These are phyloP conservation scores for Verticillium dahliae DNA, from an alignment of 2,329 filamentous ascomycete species.

Conservation along the genomic window DNA sequence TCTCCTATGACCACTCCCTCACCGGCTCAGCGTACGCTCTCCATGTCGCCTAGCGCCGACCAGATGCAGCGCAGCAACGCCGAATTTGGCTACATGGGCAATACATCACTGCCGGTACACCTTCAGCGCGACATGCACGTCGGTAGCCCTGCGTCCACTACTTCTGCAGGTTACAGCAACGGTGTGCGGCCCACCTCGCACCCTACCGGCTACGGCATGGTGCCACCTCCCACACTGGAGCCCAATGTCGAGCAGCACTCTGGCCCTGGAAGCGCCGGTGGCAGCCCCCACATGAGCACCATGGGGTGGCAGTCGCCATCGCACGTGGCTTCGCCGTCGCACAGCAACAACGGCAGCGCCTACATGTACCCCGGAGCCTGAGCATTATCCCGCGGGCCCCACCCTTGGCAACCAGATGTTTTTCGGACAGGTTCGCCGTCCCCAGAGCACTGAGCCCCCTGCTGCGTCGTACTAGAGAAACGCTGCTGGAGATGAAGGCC, in stretches of 20 bases:
- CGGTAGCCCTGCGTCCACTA: conserved; percentile 63
- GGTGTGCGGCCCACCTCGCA: conserved; percentile 73
- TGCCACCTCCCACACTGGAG: conserved; percentile 74
- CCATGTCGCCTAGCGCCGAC: conserved; percentile 70
- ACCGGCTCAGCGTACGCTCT: conserved; percentile 70
- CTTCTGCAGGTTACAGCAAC: conserved; percentile 51
- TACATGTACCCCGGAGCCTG: conserved; percentile 84
- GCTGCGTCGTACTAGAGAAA: conserved; percentile 15
- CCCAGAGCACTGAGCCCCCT: conserved; percentile 66
- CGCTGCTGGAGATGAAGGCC: background rate
- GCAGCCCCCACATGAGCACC: conserved; percentile 78
- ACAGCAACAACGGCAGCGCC: conserved; percentile 50
- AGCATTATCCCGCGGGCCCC: conserved; percentile 57
- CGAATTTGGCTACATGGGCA: conserved; percentile 72
- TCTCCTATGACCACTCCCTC: conserved; percentile 78
- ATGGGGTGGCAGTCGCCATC: conserved; percentile 84
- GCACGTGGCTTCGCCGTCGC: conserved; percentile 65
- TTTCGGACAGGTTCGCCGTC: conserved; percentile 63
- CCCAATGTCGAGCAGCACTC: conserved; percentile 73
- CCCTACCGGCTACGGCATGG: conserved; percentile 64
- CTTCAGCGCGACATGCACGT: conserved; percentile 70
- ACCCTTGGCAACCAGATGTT: conserved; percentile 62
- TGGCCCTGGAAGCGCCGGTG: conserved; percentile 61
- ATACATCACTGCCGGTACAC: conserved; percentile 74
- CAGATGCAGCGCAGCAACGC: conserved; percentile 56